Conservation (phyloP, 768 basidiomycete genomes). For the Coprinopsis strossmayeri region DNA sequence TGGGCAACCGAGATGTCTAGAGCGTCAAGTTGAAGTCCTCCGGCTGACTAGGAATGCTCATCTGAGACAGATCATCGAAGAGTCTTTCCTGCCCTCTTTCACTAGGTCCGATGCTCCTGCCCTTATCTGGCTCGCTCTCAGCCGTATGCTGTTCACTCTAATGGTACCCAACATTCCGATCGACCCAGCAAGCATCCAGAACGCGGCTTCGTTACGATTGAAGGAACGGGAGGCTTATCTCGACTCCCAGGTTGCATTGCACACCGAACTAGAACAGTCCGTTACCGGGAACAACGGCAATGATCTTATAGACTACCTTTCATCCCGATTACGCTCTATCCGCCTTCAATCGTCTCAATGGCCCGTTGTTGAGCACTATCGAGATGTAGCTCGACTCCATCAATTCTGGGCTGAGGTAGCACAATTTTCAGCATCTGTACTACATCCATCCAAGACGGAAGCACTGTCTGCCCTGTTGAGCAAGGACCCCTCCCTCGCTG, state of each 20-base stretch:
- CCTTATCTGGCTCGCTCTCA: slow-evolving; percentile 53
- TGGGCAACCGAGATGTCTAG: background rate
- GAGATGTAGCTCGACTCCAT: slow-evolving; percentile 44
- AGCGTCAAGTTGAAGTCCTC: background rate
- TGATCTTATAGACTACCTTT: slow-evolving; percentile 40
- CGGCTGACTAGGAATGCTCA: background rate
- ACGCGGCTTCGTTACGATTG: slow-evolving; percentile 38
- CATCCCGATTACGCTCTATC: slow-evolving; percentile 23
- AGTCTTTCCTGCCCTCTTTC: background rate
- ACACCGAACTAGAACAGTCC: slow-evolving; percentile 46
- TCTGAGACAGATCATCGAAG: background rate
- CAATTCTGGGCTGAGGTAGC: slow-evolving; percentile 71
- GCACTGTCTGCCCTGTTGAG: slow-evolving; percentile 36
- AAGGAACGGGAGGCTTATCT: slow-evolving; percentile 34
- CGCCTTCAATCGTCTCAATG: slow-evolving; percentile 19
- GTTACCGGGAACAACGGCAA: slow-evolving; percentile 52
- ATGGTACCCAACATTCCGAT: slow-evolving; percentile 80
- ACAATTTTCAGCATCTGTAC: slow-evolving; percentile 41
- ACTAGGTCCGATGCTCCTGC: slow-evolving; percentile 13
- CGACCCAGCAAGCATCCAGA: slow-evolving; percentile 74
- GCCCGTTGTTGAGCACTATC: slow-evolving; percentile 25
- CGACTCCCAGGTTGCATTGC: slow-evolving; percentile 43
- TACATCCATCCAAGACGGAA: slow-evolving; percentile 35
- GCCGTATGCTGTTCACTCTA: slow-evolving; percentile 55
- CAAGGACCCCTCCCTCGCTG: slow-evolving; percentile 28